phyloP scores from a whole-genome alignment of 176 grass and related monocot genomes.

The Chrysopogon serrulatus region DNA sequence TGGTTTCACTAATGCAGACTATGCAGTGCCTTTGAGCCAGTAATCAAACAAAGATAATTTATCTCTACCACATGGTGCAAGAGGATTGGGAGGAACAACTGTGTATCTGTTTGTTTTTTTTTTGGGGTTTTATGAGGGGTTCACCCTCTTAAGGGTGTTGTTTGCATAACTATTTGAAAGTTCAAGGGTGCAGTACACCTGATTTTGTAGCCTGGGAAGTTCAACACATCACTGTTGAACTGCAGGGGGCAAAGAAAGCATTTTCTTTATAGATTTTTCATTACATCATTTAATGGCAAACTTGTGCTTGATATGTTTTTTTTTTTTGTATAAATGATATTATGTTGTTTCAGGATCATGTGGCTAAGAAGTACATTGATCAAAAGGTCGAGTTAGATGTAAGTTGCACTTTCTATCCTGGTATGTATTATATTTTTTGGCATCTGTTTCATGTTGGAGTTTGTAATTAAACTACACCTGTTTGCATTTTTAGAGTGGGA shows the following conservation, averaged over 20 bases:
- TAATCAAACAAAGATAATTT: neutral
- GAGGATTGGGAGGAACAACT: neutral
- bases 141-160: too few species aligned
- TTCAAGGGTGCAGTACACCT: neutral
- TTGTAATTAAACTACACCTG: neutral
- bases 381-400: slow-evolving; percentile 61
- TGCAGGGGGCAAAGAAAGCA: neutral
- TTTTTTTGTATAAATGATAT: neutral
- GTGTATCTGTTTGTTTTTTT: neutral
- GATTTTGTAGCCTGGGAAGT: neutral
- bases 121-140: neutral
- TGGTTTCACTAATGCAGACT: neutral
- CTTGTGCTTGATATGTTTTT: neutral
- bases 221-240: neutral
- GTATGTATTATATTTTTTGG: neutral
- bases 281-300: neutral
- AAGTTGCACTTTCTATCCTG: slow-evolving; percentile 3
- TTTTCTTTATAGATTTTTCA: neutral
- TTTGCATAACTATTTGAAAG: neutral
- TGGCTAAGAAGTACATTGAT: slow-evolving; percentile 54
- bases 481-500: slow-evolving; percentile 41
- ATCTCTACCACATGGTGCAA: neutral
- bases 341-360: slow-evolving; percentile 47
- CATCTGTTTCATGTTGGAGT: neutral
- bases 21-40: neutral